Conservation (phyloP, 139 green algal species). For the Chlamydomonas asymmetrica region DNA sequence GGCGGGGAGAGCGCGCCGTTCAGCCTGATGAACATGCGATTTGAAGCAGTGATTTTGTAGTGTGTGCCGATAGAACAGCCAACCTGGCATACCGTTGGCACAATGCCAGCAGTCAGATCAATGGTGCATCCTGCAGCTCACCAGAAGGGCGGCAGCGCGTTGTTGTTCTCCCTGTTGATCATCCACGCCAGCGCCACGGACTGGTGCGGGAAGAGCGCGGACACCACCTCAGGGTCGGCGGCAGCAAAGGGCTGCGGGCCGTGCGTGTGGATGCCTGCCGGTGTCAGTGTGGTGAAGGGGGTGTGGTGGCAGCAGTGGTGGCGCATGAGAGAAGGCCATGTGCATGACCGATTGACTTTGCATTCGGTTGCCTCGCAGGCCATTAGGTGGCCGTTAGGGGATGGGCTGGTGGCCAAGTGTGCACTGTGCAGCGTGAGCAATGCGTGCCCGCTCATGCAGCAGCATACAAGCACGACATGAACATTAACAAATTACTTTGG, state of each 20-base stretch:
- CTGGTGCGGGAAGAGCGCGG: constrained; percentile 63
- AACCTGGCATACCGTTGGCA: too few relatives aligned
- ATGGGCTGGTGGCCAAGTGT: neutral
- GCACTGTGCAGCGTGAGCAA: too few relatives aligned
- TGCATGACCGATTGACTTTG: neutral
- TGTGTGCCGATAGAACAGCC: too few relatives aligned
- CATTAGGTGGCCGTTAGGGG: neutral
- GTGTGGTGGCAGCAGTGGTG: neutral
- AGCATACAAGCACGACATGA: too few relatives aligned
- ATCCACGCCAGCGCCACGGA: constrained; percentile 68
- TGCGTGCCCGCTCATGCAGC: too few relatives aligned
- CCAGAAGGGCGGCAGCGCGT: constrained; percentile 66
- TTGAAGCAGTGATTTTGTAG: too few relatives aligned
- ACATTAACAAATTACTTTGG: too few relatives aligned
- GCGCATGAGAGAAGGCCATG: neutral
- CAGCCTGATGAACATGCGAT: too few relatives aligned
- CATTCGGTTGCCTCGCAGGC: neutral
- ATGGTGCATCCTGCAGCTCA: constrained; percentile 20
- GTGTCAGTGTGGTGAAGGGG: neutral
- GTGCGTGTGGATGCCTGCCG: neutral
- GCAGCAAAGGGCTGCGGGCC: constrained; percentile 9
- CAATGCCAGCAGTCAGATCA: too few relatives aligned
- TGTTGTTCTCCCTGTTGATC: constrained; percentile 66
- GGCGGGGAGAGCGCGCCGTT: too few relatives aligned
- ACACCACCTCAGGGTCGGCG: constrained; percentile 22